Evolutionary conservation across 1,139 yeast genomes (phyloP), one percentile per base, ranked within the genome.

Genomic region (Torulaspora globosa): DNA sequence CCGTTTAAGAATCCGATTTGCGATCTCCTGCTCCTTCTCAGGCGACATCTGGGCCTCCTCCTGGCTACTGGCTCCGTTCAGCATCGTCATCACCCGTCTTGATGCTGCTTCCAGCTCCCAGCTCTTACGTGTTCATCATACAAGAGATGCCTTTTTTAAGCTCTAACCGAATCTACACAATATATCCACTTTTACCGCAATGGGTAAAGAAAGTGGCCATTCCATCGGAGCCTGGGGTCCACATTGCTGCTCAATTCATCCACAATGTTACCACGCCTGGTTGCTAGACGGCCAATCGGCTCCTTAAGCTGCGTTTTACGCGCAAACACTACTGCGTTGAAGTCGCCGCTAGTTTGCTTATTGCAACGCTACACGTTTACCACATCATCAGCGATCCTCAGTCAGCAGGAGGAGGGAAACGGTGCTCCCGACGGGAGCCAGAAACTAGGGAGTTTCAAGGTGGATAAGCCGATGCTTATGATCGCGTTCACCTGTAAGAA

Each of bases 401-500:
- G 39, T 7, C 36, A 35, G 14, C 43, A 35, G 34, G 37, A 27
- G n/a, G 29, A 21, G 6, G 40, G 33, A 7, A 24, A 12, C 12
- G 35, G 28, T 11, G 28, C 27, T 31, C 12, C 34, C n/a, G 44
- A 31, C 21, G 38, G 27, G 3, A 24, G 31, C 18, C 41, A 36
- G 12, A 28, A 39, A 6, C 15, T 39, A 2, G 47, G 40, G 3
- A 36, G 44, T 14, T 39, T 44, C 43, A 72, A 81, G 55, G 74
- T 74, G 3, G 84, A 80, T 37, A 79, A 82, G 50, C 96, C 95
- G 1, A 78, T 82, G 65, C 72, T 87, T 55, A 84, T 89, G 82
- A 76, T 92, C 26, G 92, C 96, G 0, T 90, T 92, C 68, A 92
- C 97, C 0, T 92, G 98, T 67, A 92, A 89, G 65, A 80, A 80